These are phyloP conservation scores for Hirsutella thompsonii DNA, from an alignment of 2,329 filamentous ascomycete genomes.

Conservation along the genomic window DNA sequence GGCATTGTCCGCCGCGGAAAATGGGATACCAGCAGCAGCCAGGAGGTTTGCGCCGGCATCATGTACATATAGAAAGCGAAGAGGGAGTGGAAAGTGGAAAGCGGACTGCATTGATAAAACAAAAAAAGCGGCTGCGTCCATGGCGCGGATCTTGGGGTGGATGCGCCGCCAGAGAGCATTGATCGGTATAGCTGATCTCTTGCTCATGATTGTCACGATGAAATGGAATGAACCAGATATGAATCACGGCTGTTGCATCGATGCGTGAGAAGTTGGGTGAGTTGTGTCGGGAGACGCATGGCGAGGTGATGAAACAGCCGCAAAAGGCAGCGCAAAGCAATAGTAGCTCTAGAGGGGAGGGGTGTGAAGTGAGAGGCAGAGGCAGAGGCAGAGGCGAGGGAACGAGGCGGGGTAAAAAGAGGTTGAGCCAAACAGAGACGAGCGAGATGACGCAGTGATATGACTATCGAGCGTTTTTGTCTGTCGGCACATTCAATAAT, in stretches of 20 bases:
- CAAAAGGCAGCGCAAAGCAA: no score
- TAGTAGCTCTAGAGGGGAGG: no score
- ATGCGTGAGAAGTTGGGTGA: no score
- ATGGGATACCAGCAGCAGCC: neutral
- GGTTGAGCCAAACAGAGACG: no score
- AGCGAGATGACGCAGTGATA: no score
- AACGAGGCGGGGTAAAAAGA: no score
- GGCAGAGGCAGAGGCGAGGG: no score
- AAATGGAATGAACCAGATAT: constrained; percentile 16
- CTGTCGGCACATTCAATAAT: no score
- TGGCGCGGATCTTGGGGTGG: constrained; percentile 11
- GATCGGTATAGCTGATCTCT: constrained; percentile 11
- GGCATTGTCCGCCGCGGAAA: neutral
- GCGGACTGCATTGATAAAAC: constrained; percentile 6
- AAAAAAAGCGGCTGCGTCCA: constrained; percentile 7
- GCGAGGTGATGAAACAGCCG: no score
- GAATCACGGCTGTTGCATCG: constrained; percentile 4
- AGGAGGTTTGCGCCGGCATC: neutral
- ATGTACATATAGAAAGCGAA: neutral
- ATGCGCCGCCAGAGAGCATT: constrained; percentile 5
- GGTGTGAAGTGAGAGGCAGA: no score
- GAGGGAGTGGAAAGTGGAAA: constrained; percentile 4
- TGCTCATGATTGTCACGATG: constrained; percentile 17
- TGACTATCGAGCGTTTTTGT: no score
- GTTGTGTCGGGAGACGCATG: no score